Conservation (phyloP, 2,329 filamentous ascomycete species). For the Albifimbria verrucaria region DNA sequence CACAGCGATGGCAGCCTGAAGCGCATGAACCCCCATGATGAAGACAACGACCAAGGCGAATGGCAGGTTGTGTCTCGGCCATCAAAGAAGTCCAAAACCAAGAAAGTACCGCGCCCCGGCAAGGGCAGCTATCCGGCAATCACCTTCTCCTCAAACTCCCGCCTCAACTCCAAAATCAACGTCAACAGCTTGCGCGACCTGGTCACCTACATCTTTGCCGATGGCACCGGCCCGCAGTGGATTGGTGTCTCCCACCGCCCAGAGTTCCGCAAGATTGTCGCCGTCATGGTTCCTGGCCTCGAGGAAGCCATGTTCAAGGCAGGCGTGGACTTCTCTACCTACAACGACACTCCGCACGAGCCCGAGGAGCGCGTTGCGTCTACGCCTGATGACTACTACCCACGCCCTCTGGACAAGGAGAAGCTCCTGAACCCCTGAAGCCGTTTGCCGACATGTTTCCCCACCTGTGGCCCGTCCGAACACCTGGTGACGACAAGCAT, state of each 20-base stretch:
- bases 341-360: conserved; percentile 31
- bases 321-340: conserved; percentile 45
- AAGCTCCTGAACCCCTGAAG: conserved; percentile 53
- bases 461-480: conserved; percentile 84
- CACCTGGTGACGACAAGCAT: conserved; percentile 80
- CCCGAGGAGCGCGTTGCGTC: conserved; percentile 32
- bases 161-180: conserved; percentile 60
- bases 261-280: conserved; percentile 74
- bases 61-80: conserved; percentile 56
- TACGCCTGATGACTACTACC: conserved; percentile 59
- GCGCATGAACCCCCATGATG: conserved; percentile 45
- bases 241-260: conserved; percentile 60
- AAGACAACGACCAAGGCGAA: conserved; percentile 34
- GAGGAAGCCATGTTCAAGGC: conserved; percentile 86
- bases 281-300: conserved; percentile 87
- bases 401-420: conserved; percentile 48
- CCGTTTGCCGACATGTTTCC: conserved; percentile 79
- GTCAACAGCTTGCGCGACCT: conserved; percentile 61
- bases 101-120: conserved; percentile 56
- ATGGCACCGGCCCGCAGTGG: conserved; percentile 63
- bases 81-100: conserved; percentile 56
- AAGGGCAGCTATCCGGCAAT: conserved; percentile 60
- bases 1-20: conserved; percentile 43
- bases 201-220: conserved; percentile 64
- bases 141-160: conserved; percentile 53